These are phyloP conservation scores for Nymphaea colorata DNA, from an alignment of 164 flowering plant species.

Conservation along the genomic window DNA sequence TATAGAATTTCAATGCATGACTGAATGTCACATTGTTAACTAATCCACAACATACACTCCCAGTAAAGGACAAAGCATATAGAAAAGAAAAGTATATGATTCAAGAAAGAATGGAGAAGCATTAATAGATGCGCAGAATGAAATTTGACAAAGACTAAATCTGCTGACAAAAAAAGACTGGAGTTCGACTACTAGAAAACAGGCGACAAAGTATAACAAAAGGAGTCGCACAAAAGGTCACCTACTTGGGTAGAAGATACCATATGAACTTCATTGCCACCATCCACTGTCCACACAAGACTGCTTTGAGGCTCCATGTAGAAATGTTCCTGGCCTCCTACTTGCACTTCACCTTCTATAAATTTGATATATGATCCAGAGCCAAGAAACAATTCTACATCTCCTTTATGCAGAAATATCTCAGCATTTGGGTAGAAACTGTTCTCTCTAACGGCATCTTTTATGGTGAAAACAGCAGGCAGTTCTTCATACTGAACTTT, in stretches of 20 bases:
- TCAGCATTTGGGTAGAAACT: slow-evolving; percentile 76
- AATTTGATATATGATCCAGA: slow-evolving; percentile 61
- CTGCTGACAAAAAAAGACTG: too few species aligned
- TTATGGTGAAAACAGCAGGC: slow-evolving; percentile 64
- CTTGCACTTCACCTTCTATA: slow-evolving; percentile 76
- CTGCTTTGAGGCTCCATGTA: slow-evolving; percentile 79
- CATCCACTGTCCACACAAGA: slow-evolving; percentile 73
- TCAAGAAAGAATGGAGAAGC: too few species aligned
- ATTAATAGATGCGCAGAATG: too few species aligned
- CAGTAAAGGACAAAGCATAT: too few species aligned
- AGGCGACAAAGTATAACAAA: too few species aligned
- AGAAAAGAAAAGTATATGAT: too few species aligned
- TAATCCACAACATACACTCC: too few species aligned
- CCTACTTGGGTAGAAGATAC: slow-evolving; percentile 91
- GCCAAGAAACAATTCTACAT: slow-evolving; percentile 65
- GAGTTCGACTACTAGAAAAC: too few species aligned
- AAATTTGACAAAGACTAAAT: too few species aligned
- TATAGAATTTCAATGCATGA: too few species aligned
- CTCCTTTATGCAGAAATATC: slow-evolving; percentile 52
- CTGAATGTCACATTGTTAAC: too few species aligned
- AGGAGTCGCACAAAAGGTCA: not conserved
- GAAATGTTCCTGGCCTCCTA: slow-evolving; percentile 97
- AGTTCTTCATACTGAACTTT: slow-evolving; percentile 76
- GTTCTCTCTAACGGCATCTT: slow-evolving; percentile 52
- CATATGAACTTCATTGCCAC: slow-evolving; percentile 92